Evolutionary conservation across 306 rosid genomes (phyloP).

Genomic region (Prunus campanulata): DNA sequence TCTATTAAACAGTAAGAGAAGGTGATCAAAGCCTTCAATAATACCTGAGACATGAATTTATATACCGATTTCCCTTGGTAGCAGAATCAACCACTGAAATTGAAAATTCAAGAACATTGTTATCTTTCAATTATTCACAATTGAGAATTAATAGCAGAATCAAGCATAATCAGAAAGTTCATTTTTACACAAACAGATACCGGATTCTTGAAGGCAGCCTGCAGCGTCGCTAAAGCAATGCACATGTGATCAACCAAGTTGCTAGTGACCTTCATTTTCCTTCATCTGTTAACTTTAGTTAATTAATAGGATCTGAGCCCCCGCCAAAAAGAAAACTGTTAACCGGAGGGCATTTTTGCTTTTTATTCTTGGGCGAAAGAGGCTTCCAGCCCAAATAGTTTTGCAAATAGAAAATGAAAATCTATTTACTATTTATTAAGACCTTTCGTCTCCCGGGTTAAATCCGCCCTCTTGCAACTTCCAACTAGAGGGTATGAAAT

Average conservation of each 20-base stretch:
- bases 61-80: slow-evolving; percentile 74
- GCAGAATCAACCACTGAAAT: slow-evolving; percentile 76
- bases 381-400: too few relatives aligned
- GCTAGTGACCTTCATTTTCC: slow-evolving; percentile 49
- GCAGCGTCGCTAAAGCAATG: slow-evolving; percentile 76
- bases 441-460: too few relatives aligned
- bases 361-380: too few relatives aligned
- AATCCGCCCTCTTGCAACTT: too few relatives aligned
- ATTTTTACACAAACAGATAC: slow-evolving; percentile 23
- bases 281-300: background rate
- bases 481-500: too few relatives aligned
- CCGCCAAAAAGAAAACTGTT: too few relatives aligned
- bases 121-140: background rate
- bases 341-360: too few relatives aligned
- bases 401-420: too few relatives aligned
- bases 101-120: background rate
- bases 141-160: background rate
- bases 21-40: background rate
- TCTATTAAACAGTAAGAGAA: background rate
- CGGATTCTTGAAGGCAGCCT: slow-evolving; percentile 94
- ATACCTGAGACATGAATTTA: slow-evolving; percentile 87
- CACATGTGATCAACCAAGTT: slow-evolving; percentile 75
- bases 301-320: background rate
- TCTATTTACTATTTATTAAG: too few relatives aligned
- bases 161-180: too few relatives aligned